phyloP scores from a whole-genome alignment of 306 rosid genomes.

The Clitoria ternatea region DNA sequence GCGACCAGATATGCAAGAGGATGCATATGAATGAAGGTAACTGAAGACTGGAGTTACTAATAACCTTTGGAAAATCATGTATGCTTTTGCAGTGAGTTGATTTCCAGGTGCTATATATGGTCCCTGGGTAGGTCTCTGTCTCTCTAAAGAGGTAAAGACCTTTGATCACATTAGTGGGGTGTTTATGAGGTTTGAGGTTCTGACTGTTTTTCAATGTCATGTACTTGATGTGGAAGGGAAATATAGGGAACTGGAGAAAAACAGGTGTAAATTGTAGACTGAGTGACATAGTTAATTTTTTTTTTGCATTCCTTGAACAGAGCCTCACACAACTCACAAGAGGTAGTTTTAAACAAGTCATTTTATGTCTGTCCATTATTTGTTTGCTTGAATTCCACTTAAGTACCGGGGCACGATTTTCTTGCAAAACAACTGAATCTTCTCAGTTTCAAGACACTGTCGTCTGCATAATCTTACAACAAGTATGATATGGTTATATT shows the following conservation, averaged over 20 bases:
- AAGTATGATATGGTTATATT: not conserved
- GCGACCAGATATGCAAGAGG: constrained; percentile 82
- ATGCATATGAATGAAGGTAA: constrained; percentile 32
- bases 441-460: not conserved
- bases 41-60: constrained; percentile 13
- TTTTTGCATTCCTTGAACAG: constrained; percentile 7
- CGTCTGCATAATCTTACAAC: not conserved
- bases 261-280: constrained; percentile 19
- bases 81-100: not conserved
- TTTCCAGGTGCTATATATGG: not conserved
- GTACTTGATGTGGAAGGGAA: not conserved
- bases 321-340: not conserved
- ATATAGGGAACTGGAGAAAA: constrained; percentile 9
- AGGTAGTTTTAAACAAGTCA: not conserved
- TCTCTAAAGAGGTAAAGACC: constrained; percentile 9
- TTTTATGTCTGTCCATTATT: not conserved
- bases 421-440: not conserved
- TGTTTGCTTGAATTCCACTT: constrained; percentile 1
- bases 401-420: not conserved
- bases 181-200: constrained; percentile 15
- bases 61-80: not conserved
- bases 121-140: constrained; percentile 23
- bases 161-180: constrained; percentile 4
- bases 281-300: too few species aligned
- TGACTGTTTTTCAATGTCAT: constrained; percentile 16